Percentiles rank a stretch among this genome's conserved stretches.
Conservation (phyloP, 768 basidiomycete species). For the Candolleomyces efflorescens region DNA sequence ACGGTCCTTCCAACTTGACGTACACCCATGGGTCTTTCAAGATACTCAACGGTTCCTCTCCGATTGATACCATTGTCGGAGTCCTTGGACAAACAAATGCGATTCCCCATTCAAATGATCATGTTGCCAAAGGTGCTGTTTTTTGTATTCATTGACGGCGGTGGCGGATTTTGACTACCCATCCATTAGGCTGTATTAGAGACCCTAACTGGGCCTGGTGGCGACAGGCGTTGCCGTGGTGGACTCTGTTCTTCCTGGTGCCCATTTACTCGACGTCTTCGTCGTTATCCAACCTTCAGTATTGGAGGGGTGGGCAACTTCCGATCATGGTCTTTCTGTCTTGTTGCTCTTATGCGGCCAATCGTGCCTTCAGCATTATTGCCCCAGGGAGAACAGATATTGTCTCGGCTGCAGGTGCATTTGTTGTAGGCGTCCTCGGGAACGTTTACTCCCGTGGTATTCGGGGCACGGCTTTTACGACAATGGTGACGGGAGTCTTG, state of each 20-base stretch:
- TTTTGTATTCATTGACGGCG: slow-evolving; percentile 13
- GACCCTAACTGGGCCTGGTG: slow-evolving; percentile 75
- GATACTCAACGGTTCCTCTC: slow-evolving; percentile 40
- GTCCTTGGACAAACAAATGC: slow-evolving; percentile 44
- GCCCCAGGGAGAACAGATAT: slow-evolving; percentile 69
- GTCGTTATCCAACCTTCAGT: slow-evolving; percentile 76
- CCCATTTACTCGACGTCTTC: slow-evolving; percentile 71
- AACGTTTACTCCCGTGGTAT: slow-evolving; percentile 76
- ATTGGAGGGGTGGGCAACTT: slow-evolving; percentile 64
- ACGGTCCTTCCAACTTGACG: slow-evolving; percentile 27
- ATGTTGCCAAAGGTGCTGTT: slow-evolving; percentile 47
- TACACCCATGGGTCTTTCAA: slow-evolving; percentile 53
- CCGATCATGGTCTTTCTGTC: slow-evolving; percentile 77
- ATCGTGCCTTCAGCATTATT: slow-evolving; percentile 54
- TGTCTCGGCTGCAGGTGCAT: slow-evolving; percentile 73
- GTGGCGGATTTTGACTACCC: slow-evolving; percentile 22
- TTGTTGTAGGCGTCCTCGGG: slow-evolving; percentile 74
- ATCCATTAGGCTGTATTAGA: slow-evolving; percentile 61
- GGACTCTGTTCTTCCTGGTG: slow-evolving; percentile 73
- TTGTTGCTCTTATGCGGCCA: slow-evolving; percentile 69
- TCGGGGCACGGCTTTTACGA: slow-evolving; percentile 81
- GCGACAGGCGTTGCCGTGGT: slow-evolving; percentile 75
- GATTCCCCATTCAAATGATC: slow-evolving; percentile 27
- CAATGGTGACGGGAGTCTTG: slow-evolving; percentile 91
- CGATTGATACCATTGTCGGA: slow-evolving; percentile 33